Base-by-base conservation (phyloP, 768 basidiomycete genomes). In the Boletales sp. region DNA sequence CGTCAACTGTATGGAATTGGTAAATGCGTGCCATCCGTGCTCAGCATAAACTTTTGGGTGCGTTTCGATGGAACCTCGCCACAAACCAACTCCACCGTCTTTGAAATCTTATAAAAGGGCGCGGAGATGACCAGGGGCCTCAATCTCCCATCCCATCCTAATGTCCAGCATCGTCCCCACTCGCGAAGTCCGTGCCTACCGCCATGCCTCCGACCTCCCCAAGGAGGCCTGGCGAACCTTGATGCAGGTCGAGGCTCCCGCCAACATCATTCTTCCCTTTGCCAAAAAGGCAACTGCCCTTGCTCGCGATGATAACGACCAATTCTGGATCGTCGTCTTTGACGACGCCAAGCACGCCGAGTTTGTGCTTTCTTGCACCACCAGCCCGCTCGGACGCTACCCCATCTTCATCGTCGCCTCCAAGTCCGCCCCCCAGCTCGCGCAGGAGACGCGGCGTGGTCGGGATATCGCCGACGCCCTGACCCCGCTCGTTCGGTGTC, bases 281-380 rank as follows among this genome's bases (percentile, higher is more conserved):
- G 74, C 73, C 1, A 55, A 45, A 41, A 73, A 70, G 51, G 57
- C 65, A 19, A 42, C 46, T 21, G n/a, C 44, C 14, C 41, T 33
- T 10, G 42, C 53, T 41, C 47, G 39, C 19, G 42, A 7, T 3
- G 30, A 14, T 4, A 12, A 18, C 10, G 21, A 44, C 3, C 65
- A 67, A 3, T 18, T 61, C 8, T 74, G 75, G 73, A 60, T 76
- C 1, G 62, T 52, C 4, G 57, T 62, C 18, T 63, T 49, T 10
- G 56, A 63, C 54, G 19, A 57, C 55, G 1, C 53, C 1, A 49
- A 50, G 10, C 48, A 41, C 5, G 54, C 58, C 49, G 44, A 14
- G 41, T 76, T 82, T 51, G 68, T 89, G 13, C 64, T 86, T 5
- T 76, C 83, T 4, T 79, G 79, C 54, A 84, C 82, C 0, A 65